phyloP scores from a whole-genome alignment of 1,284 basidiomycete species.

The Apiotrichum domesticum region DNA sequence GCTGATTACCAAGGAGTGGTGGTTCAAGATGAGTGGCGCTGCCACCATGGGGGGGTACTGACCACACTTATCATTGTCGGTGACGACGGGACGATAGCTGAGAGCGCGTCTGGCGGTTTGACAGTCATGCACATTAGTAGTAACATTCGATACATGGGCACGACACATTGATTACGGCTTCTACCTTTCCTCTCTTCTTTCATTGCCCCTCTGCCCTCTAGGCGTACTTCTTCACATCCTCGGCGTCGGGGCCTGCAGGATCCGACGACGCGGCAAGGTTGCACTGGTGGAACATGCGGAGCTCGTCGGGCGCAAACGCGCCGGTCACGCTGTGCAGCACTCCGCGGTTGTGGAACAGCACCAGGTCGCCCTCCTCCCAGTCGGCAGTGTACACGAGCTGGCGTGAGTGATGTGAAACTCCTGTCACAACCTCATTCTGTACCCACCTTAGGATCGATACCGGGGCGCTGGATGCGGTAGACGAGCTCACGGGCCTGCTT shows the following conservation, averaged over 20 bases:
- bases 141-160: no score
- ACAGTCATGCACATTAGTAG: no score
- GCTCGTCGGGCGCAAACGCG: slow-evolving; percentile 61
- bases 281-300: slow-evolving; percentile 74
- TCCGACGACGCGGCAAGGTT: slow-evolving; percentile 70
- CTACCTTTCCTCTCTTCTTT: background rate
- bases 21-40: no score
- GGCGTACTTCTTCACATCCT: slow-evolving; percentile 60
- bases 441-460: slow-evolving; percentile 57
- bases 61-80: no score
- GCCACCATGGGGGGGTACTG: no score
- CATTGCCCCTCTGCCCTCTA: slow-evolving; percentile 24
- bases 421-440: slow-evolving; percentile 20
- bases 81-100: no score
- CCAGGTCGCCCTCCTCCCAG: slow-evolving; percentile 60
- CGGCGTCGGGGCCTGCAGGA: slow-evolving; percentile 58
- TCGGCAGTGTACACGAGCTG: slow-evolving; percentile 49
- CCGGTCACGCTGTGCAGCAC: slow-evolving; percentile 72
- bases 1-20: no score
- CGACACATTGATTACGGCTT: no score
- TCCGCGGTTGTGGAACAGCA: slow-evolving; percentile 68
- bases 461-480: slow-evolving; percentile 73
- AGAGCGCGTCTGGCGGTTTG: no score
- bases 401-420: background rate
- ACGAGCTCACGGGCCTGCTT: slow-evolving; percentile 63